Percentiles rank a stretch among this genome's conserved stretches.
phyloP scores from a whole-genome alignment of 2,329 filamentous ascomycete species.

The Colletotrichum plurivorum region DNA sequence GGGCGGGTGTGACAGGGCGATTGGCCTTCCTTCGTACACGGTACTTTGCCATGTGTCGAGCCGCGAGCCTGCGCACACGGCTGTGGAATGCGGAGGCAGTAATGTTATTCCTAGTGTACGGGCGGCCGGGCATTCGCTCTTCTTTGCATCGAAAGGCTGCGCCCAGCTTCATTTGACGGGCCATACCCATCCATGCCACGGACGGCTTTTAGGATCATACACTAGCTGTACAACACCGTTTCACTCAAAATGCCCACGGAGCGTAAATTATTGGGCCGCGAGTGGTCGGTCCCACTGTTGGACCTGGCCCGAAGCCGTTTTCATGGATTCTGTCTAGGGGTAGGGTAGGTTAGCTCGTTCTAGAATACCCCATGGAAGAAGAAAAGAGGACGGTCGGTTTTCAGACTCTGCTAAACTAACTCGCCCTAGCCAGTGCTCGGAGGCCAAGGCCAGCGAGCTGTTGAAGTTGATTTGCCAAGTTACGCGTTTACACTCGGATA shows the following conservation, averaged over 20 bases:
- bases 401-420: background rate
- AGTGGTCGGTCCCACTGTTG: constrained; percentile 3
- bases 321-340: background rate
- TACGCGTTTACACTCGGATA: background rate
- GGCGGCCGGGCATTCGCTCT: background rate
- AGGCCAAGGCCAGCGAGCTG: background rate
- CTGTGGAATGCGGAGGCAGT: too few relatives aligned
- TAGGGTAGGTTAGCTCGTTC: constrained; percentile 4
- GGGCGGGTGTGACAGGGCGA: constrained; percentile 14
- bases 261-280: constrained; percentile 2
- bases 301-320: background rate
- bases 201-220: constrained; percentile 2
- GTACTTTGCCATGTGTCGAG: constrained; percentile 21
- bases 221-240: background rate
- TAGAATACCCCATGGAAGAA: constrained; percentile 18
- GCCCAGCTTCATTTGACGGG: constrained; percentile 19
- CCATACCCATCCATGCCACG: constrained; percentile 7
- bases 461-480: constrained; percentile 1
- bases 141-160: background rate
- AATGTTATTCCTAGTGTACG: background rate
- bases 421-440: background rate
- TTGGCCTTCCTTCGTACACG: constrained; percentile 14
- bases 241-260: constrained; percentile 16
- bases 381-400: constrained; percentile 6
- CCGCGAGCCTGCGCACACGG: background rate